These are phyloP conservation scores for Kentomonas sorsogonicus DNA, from an alignment of 208 protist genomes.

Conservation along the genomic window DNA sequence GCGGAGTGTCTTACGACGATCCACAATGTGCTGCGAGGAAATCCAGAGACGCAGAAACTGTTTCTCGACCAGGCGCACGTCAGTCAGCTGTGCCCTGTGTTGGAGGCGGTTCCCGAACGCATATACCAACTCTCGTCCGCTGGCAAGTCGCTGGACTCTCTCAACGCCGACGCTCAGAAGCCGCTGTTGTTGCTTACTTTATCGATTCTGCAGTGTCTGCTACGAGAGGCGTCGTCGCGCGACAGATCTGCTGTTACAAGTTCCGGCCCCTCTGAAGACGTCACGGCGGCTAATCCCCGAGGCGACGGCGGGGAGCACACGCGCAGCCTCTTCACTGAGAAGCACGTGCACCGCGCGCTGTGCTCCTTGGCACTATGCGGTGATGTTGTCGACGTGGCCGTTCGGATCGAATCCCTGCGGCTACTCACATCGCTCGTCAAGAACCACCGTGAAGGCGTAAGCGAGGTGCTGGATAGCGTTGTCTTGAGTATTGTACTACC, in stretches of 20 bases:
- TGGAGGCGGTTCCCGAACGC: slow-evolving; percentile 16
- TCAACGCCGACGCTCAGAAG: too few species aligned
- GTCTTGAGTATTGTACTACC: slow-evolving; percentile 18
- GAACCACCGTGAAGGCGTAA: slow-evolving; percentile 23
- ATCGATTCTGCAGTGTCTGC: too few species aligned
- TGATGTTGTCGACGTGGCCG: slow-evolving; percentile 56
- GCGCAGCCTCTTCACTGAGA: too few species aligned
- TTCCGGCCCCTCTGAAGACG: too few species aligned
- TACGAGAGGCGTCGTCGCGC: too few species aligned
- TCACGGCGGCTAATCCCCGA: too few species aligned
- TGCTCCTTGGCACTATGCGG: slow-evolving; percentile 62
- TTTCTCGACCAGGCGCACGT: slow-evolving; percentile 79
- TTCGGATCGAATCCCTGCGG: slow-evolving; percentile 68
- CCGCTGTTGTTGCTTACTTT: too few species aligned
- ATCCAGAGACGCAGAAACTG: slow-evolving; percentile 80
- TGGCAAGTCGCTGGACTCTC: too few species aligned
- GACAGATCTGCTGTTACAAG: too few species aligned
- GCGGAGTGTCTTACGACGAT: slow-evolving; percentile 72
- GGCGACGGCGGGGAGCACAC: slow-evolving; percentile 15
- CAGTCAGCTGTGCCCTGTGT: slow-evolving; percentile 34
- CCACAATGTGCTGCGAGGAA: slow-evolving; percentile 77
- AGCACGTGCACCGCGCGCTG: slow-evolving; percentile 41
- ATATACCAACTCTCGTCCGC: too few species aligned
- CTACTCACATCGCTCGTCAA: slow-evolving; percentile 43
- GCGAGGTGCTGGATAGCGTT: slow-evolving; percentile 33